Percentiles rank a stretch among this genome's conserved stretches.
These are phyloP conservation scores for Colletotrichum filicis DNA, from an alignment of 2,329 filamentous ascomycete species.

Conservation along the genomic window DNA sequence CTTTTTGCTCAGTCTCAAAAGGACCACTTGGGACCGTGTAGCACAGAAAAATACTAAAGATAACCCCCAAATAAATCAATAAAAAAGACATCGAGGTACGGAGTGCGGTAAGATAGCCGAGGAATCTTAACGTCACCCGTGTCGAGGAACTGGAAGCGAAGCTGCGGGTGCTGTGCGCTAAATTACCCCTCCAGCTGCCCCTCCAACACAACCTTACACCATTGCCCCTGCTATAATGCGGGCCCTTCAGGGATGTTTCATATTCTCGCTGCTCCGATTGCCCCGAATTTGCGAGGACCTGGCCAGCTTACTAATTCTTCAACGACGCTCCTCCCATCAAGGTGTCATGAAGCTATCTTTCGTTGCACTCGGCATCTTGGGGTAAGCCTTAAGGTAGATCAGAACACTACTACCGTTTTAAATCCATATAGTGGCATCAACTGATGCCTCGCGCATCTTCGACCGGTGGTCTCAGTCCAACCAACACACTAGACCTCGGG, in stretches of 20 bases:
- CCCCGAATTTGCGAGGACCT: conserved; percentile 15
- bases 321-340: conserved; percentile 29
- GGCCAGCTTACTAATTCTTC: conserved; percentile 29
- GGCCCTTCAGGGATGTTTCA: conserved; percentile 5
- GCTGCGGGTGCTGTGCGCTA: neutral
- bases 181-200: conserved; percentile 32
- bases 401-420: too few species aligned
- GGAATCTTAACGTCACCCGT: conserved; percentile 24
- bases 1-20: neutral
- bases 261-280: conserved; percentile 32
- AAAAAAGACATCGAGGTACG: neutral
- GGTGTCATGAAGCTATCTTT: neutral
- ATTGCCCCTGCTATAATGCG: conserved; percentile 16
- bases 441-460: too few species aligned
- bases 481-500: neutral
- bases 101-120: too few species aligned
- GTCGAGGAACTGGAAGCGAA: conserved; percentile 2
- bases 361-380: neutral
- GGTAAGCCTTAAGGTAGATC: neutral
- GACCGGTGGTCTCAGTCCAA: too few species aligned
- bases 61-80: neutral
- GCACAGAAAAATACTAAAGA: neutral
- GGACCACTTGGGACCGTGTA: neutral
- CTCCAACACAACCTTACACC: conserved; percentile 13
- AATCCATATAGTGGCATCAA: too few species aligned